Percentiles rank a stretch among this genome's conserved stretches.
These are phyloP conservation scores for Phytophthora meadii DNA, from an alignment of 352 stramenopile species.

Conservation along the genomic window DNA sequence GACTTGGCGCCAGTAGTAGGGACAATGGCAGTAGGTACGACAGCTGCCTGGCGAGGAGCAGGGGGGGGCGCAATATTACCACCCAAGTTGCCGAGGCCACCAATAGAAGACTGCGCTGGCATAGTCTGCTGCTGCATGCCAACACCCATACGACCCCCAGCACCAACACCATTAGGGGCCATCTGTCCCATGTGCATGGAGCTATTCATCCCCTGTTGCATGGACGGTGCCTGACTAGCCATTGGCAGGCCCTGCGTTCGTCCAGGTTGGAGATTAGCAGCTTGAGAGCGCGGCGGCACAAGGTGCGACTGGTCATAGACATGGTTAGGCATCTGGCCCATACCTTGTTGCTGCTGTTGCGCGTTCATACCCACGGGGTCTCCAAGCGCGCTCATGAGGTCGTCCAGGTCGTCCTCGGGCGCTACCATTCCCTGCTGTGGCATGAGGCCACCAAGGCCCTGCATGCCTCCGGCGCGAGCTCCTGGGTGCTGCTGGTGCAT, in stretches of 20 bases:
- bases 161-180: conserved; percentile 12
- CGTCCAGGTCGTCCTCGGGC: conserved; percentile 75
- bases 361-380: conserved; percentile 55
- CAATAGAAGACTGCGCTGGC: neutral
- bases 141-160: conserved; percentile 21
- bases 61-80: conserved; percentile 15
- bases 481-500: conserved; percentile 47
- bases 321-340: conserved; percentile 57
- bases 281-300: conserved; percentile 48
- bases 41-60: conserved; percentile 22
- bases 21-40: conserved; percentile 49
- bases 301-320: conserved; percentile 73
- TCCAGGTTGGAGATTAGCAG: conserved; percentile 28
- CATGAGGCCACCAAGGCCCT: conserved; percentile 35
- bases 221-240: conserved; percentile 38
- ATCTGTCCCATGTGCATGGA: conserved; percentile 49
- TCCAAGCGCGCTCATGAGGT: conserved; percentile 68
- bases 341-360: conserved; percentile 51
- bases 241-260: conserved; percentile 35
- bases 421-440: conserved; percentile 58
- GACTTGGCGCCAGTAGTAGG: conserved; percentile 36
- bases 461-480: conserved; percentile 36
- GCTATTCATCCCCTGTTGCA: conserved; percentile 41
- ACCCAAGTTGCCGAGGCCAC: conserved; percentile 16
- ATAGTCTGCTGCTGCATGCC: conserved; percentile 36